A percentile compares a stretch with the other conserved stretches of the same genome.
Evolutionary conservation across 2,329 filamentous ascomycete species (phyloP).

Genomic region (Calonectria pseudoreteaudii): DNA sequence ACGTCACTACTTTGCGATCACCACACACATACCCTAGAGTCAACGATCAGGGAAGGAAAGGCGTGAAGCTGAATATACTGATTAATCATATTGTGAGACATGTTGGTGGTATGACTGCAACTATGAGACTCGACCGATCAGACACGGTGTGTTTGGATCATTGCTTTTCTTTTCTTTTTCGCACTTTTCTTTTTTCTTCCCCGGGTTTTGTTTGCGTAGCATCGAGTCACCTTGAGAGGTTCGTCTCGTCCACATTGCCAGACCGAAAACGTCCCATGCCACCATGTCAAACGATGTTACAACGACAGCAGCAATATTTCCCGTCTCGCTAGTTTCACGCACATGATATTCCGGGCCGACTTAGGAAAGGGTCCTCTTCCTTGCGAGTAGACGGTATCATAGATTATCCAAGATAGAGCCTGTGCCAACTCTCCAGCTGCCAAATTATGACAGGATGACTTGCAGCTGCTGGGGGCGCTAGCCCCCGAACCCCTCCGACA

Average conservation of each 20-base stretch:
- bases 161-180: not conserved
- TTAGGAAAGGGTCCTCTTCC: not conserved
- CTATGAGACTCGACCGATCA: not conserved
- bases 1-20: not conserved
- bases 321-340: not conserved
- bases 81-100: not conserved
- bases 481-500: not conserved
- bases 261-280: not conserved
- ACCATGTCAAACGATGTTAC: not conserved
- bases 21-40: not conserved
- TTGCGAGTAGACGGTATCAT: not conserved
- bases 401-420: not conserved
- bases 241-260: not conserved
- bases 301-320: not conserved
- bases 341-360: not conserved
- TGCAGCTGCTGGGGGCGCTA: not conserved
- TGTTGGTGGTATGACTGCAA: not conserved
- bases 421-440: not conserved
- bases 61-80: not conserved
- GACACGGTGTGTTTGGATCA: not conserved
- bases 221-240: not conserved
- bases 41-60: not conserved
- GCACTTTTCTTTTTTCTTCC: not conserved
- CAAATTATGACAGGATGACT: constrained; percentile 3
- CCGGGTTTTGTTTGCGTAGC: not conserved